Conservation (phyloP, 2,329 filamentous ascomycete genomes). For the Penicillium verrucosum region DNA sequence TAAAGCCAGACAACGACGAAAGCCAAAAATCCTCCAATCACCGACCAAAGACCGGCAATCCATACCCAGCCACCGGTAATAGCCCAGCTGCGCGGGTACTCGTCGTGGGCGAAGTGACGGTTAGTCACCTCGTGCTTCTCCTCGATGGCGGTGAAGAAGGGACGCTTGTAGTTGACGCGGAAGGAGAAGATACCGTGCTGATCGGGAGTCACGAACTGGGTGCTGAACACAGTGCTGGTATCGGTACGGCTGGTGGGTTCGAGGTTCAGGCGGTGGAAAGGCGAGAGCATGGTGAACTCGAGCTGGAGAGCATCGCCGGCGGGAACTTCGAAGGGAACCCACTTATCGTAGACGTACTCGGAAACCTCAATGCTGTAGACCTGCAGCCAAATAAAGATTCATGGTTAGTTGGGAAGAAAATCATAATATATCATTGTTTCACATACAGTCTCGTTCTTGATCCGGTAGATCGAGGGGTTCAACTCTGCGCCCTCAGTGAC, state of each 20-base stretch:
- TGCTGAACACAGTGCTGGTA: constrained; percentile 70
- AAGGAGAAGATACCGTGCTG: constrained; percentile 99
- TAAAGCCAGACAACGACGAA: constrained; percentile 91
- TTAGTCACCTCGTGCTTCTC: constrained; percentile 95
- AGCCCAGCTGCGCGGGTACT: constrained; percentile 86
- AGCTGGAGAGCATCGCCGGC: constrained; percentile 76
- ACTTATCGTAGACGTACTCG: constrained; percentile 74
- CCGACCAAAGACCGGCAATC: constrained; percentile 83
- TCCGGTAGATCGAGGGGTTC: constrained; percentile 86
- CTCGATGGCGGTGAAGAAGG: constrained; percentile 83
- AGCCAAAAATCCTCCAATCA: constrained; percentile 75
- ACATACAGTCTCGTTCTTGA: constrained; percentile 96
- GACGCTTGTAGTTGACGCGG: constrained; percentile 92
- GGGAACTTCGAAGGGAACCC: constrained; percentile 69
- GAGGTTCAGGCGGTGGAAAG: constrained; percentile 86
- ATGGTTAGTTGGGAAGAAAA: constrained; percentile 25
- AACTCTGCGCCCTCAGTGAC: constrained; percentile 50
- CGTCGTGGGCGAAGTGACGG: constrained; percentile 93
- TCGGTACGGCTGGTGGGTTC: constrained; percentile 54
- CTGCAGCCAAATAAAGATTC: constrained; percentile 45
- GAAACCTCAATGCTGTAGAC: constrained; percentile 85
- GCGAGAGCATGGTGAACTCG: constrained; percentile 97
- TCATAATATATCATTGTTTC: background rate
- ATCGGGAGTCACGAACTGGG: constrained; percentile 79
- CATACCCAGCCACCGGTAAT: constrained; percentile 94